phyloP scores from a whole-genome alignment of 1,284 basidiomycete species.

The Psilocybe mexicana region DNA sequence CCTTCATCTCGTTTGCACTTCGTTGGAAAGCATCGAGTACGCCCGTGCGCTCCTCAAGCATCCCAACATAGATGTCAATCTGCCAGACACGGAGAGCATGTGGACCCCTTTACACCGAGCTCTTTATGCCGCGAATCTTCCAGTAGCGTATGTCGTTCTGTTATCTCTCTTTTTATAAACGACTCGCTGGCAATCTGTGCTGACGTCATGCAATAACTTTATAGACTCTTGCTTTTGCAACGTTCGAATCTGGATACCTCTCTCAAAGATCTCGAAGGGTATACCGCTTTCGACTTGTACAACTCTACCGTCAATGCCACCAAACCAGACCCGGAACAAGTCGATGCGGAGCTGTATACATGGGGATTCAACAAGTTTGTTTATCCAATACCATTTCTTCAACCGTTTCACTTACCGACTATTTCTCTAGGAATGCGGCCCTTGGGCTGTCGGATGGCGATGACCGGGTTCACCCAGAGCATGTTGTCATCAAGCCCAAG shows the following conservation, averaged over 20 bases:
- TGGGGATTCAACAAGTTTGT: conserved; percentile 88
- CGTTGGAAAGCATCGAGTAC: conserved; percentile 74
- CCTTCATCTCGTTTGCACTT: conserved; percentile 80
- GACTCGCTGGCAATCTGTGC: conserved; percentile 2
- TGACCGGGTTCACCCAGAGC: conserved; percentile 83
- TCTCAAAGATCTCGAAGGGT: conserved; percentile 87
- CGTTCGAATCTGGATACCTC: conserved; percentile 74
- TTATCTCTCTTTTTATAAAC: not conserved
- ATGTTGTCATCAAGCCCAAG: conserved; percentile 56
- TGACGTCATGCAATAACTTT: conserved; percentile 19
- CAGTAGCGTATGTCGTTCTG: conserved; percentile 58
- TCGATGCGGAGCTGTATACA: conserved; percentile 70
- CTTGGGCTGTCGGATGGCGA: conserved; percentile 83
- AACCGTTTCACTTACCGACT: not conserved
- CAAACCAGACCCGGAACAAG: conserved; percentile 51
- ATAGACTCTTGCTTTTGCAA: conserved; percentile 72
- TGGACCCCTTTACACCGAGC: conserved; percentile 95
- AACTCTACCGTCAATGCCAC: conserved; percentile 84
- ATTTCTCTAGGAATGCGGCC: conserved; percentile 66
- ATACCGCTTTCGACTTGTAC: conserved; percentile 93
- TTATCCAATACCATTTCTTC: conserved; percentile 15
- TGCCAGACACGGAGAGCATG: conserved; percentile 81
- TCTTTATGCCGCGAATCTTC: conserved; percentile 84
- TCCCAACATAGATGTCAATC: conserved; percentile 79
- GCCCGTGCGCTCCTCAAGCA: conserved; percentile 80